phyloP scores from a whole-genome alignment of 495 filamentous ascomycete species.

The Lindgomyces ingoldianus region DNA sequence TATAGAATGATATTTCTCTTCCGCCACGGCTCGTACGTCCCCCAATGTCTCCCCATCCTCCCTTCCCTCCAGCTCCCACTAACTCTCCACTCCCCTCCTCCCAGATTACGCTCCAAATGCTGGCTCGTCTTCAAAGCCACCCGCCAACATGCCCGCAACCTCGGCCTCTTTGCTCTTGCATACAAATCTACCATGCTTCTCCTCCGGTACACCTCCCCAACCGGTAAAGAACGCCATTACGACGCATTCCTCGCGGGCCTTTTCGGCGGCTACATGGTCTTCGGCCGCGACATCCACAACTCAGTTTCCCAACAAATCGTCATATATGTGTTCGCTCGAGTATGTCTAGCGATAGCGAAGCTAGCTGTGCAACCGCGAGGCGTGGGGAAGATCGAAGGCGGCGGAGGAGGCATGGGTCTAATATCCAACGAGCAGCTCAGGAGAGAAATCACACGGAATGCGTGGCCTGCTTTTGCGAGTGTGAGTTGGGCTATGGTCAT shows the following conservation, averaged over 20 bases:
- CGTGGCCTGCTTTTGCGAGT: slow-evolving; percentile 89
- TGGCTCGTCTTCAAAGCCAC: slow-evolving; percentile 81
- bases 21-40: slow-evolving; percentile 76
- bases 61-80: neutral
- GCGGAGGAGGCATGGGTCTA: slow-evolving; percentile 44
- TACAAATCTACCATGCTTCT: slow-evolving; percentile 81
- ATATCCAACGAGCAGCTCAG: slow-evolving; percentile 48
- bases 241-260: slow-evolving; percentile 90
- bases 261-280: slow-evolving; percentile 88
- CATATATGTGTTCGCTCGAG: slow-evolving; percentile 94
- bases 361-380: slow-evolving; percentile 67
- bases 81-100: neutral
- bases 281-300: slow-evolving; percentile 76
- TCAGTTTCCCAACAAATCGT: slow-evolving; percentile 96
- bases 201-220: slow-evolving; percentile 62
- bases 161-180: slow-evolving; percentile 82
- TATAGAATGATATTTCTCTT: slow-evolving; percentile 90
- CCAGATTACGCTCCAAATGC: slow-evolving; percentile 74
- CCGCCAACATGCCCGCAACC: slow-evolving; percentile 84
- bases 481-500: slow-evolving; percentile 90
- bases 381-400: slow-evolving; percentile 41
- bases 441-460: slow-evolving; percentile 62
- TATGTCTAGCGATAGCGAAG: slow-evolving; percentile 79
- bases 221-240: slow-evolving; percentile 66
- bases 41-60: slow-evolving; percentile 16